These are phyloP conservation scores for Durusdinium trenchii DNA, from an alignment of 73 alveolate species.

Conservation along the genomic window DNA sequence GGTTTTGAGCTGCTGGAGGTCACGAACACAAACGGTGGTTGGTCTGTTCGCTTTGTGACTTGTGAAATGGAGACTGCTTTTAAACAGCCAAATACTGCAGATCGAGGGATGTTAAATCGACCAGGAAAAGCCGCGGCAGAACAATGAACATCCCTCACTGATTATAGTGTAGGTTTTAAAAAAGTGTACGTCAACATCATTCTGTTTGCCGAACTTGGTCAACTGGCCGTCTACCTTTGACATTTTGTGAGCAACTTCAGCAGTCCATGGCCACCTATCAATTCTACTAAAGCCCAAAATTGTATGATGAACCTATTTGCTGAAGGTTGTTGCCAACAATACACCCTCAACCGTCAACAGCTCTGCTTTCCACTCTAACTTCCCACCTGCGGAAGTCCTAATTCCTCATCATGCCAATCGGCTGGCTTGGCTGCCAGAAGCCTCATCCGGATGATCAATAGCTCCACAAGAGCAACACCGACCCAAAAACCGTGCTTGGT, in stretches of 20 bases:
- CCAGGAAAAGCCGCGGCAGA: background rate
- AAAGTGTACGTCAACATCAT: background rate
- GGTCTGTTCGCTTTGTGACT: no score
- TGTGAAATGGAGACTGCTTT: no score
- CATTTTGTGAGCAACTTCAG: background rate
- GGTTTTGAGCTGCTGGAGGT: no score
- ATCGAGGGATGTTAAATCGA: background rate
- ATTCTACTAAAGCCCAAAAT: background rate
- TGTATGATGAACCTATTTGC: background rate
- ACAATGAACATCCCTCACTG: background rate
- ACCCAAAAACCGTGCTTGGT: no score
- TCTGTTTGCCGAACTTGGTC: background rate
- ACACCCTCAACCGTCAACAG: background rate
- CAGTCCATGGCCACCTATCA: background rate
- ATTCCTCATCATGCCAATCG: conserved; percentile 33
- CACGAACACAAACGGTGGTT: no score
- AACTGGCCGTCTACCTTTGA: background rate
- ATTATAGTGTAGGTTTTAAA: no score
- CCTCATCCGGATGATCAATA: background rate
- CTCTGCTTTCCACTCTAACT: background rate
- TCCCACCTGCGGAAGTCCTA: conserved; percentile 15
- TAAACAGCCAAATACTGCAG: background rate
- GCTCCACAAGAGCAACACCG: background rate
- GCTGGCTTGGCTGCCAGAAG: background rate
- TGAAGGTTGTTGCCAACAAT: background rate